Conservation (phyloP, 805 yeast genomes). For the Naumovozyma dairenensis region DNA sequence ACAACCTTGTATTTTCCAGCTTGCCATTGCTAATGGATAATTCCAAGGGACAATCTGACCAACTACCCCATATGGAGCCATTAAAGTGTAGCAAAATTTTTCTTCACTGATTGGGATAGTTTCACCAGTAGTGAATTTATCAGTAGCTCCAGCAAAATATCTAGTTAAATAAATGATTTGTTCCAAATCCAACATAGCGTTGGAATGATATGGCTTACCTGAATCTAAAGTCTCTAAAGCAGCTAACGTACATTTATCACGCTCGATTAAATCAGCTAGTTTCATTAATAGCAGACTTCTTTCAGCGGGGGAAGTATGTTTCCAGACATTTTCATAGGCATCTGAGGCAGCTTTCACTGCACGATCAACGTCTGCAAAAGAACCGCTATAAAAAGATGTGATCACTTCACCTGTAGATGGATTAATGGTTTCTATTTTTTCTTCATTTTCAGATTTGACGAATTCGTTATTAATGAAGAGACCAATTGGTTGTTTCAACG, state of each 20-base stretch:
- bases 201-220: constrained; percentile 42
- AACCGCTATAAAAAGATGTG: constrained; percentile 39
- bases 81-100: constrained; percentile 41
- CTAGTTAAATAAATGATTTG: constrained; percentile 45
- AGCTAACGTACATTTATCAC: constrained; percentile 39
- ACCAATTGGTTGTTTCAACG: constrained; percentile 50
- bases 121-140: constrained; percentile 46
- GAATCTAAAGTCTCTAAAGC: constrained; percentile 47
- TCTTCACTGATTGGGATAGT: constrained; percentile 49
- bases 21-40: constrained; percentile 37
- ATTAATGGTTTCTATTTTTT: constrained; percentile 35
- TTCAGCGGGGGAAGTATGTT: constrained; percentile 34
- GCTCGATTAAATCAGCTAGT: constrained; percentile 38
- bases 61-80: constrained; percentile 40
- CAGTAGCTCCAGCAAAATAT: constrained; percentile 63
- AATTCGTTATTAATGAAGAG: constrained; percentile 51
- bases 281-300: constrained; percentile 35
- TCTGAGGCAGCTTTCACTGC: constrained; percentile 43
- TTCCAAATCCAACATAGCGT: constrained; percentile 47
- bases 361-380: constrained; percentile 37
- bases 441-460: constrained; percentile 30
- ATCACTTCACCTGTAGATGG: constrained; percentile 44
- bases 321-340: constrained; percentile 39
- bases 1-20: constrained; percentile 46
- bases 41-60: constrained; percentile 42